Base-by-base conservation (phyloP, 2,329 filamentous ascomycete species). In the Hypoxylon sp. region DNA sequence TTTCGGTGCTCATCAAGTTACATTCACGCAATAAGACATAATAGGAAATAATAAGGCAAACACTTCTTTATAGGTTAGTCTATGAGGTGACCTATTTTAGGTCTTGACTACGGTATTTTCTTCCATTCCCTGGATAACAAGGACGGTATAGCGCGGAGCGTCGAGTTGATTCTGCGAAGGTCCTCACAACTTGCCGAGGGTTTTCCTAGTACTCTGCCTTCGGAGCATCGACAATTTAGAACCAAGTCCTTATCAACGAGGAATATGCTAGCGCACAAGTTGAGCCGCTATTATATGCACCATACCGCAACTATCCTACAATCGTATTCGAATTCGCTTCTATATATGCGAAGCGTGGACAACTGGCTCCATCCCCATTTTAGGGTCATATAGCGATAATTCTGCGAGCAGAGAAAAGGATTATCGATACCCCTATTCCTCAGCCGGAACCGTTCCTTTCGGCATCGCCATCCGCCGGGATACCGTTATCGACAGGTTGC, bases 401-500 rank as follows among this genome's bases (percentile, higher is more conserved):
- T 7, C 22, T 24, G 10, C 20, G 10, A 22, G 41, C 3, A 46
- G 41, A 22, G 22, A 24, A 17, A 8, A 20, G 10, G 2, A 24
- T 24, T 15, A 22, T 46, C 7, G 24, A 24, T 4, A 6, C 8
- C n/a, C 11, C 11, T 13, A 22, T 24, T 17, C 59, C 44, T 55
- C 48, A 43, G 24, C 54, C 22, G 4, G 44, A 56, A 17, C 58
- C 55, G 13, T 11, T 5, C 28, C 64, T 65, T 47, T 65, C 65
- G 7, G 52, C 59, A 11, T 69, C 69, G 7, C 67, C 67, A 28
- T 70, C 65, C 7, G 59, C 64, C 5, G 66, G 59, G 22, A 60
- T 67, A 13, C 67, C 68, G 26, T 72, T 68, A 34, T 70, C 60
- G 22, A 56, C 59, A 6, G 70, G 57, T 43, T 68, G 52, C 2